These are phyloP conservation scores for Trypanosoma boissoni DNA, from an alignment of 208 protist genomes.

Conservation along the genomic window DNA sequence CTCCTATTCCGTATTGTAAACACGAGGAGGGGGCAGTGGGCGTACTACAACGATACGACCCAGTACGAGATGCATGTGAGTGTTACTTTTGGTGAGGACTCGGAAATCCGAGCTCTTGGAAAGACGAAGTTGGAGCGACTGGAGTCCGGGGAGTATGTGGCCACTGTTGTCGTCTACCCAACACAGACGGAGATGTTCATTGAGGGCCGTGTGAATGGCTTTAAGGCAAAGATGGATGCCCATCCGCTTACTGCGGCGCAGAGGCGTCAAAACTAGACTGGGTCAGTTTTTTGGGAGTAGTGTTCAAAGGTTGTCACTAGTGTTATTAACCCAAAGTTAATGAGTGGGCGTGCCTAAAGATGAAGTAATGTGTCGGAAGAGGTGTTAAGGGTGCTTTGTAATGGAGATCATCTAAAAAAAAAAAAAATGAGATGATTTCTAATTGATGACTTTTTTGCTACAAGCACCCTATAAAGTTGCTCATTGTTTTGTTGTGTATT, in stretches of 20 bases:
- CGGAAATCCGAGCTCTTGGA: slow-evolving; percentile 72
- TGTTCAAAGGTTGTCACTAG: background rate
- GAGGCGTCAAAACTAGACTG: slow-evolving; percentile 33
- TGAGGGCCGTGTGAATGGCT: slow-evolving; percentile 72
- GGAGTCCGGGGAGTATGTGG: slow-evolving; percentile 57
- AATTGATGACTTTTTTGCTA: background rate
- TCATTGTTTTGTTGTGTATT: slow-evolving; percentile 17
- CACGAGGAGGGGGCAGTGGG: slow-evolving; percentile 75
- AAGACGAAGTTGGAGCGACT: slow-evolving; percentile 60
- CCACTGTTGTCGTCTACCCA: slow-evolving; percentile 64
- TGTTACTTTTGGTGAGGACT: slow-evolving; percentile 64
- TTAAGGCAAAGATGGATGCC: slow-evolving; percentile 79
- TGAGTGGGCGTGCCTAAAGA: slow-evolving; percentile 17
- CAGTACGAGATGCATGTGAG: slow-evolving; percentile 74
- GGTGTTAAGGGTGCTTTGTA: background rate
- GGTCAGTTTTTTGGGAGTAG: slow-evolving; percentile 14
- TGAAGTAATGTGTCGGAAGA: background rate
- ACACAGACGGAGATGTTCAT: slow-evolving; percentile 82
- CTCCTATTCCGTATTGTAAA: slow-evolving; percentile 84
- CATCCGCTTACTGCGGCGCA: slow-evolving; percentile 61
- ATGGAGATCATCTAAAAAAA: background rate
- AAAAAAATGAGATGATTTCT: slow-evolving; percentile 21
- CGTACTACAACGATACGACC: slow-evolving; percentile 89
- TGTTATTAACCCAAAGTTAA: background rate
- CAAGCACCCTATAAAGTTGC: background rate